A percentile compares a stretch with the other conserved stretches of the same genome.
phyloP scores from a whole-genome alignment of 164 flowering plant species.

The Santalum album region DNA sequence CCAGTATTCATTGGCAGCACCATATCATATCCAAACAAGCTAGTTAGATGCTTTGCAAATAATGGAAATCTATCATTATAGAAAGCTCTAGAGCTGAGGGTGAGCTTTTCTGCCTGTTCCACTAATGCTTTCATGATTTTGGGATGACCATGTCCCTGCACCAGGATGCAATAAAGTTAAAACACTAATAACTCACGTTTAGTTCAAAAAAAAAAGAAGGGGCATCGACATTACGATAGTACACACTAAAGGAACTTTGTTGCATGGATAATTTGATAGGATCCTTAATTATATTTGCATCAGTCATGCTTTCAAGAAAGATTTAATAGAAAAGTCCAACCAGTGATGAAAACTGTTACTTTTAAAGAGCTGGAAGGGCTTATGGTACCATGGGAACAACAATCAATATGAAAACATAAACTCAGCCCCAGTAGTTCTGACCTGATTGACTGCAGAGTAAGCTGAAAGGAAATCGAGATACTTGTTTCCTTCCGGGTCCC shows the following conservation, averaged over 20 bases:
- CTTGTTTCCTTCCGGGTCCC: constrained; percentile 96
- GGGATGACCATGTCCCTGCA: constrained; percentile 97
- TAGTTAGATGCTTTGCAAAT: constrained; percentile 62
- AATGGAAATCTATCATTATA: constrained; percentile 81
- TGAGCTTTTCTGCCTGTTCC: constrained; percentile 75
- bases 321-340: no score
- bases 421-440: constrained; percentile 1
- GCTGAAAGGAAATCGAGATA: constrained; percentile 92
- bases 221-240: not conserved
- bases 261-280: no score
- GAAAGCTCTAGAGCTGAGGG: constrained; percentile 94
- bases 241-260: no score
- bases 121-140: constrained; percentile 69
- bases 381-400: no score
- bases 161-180: constrained; percentile 1
- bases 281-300: no score
- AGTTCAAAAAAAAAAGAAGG: not conserved
- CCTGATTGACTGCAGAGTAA: constrained; percentile 99
- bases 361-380: no score
- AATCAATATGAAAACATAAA: no score
- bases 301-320: no score
- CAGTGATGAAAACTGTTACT: no score
- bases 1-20: constrained; percentile 99
- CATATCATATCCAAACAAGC: constrained; percentile 90
- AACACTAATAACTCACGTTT: not conserved